Base-by-base conservation (phyloP, 257 asterid genomes). In the Lycium barbarum region DNA sequence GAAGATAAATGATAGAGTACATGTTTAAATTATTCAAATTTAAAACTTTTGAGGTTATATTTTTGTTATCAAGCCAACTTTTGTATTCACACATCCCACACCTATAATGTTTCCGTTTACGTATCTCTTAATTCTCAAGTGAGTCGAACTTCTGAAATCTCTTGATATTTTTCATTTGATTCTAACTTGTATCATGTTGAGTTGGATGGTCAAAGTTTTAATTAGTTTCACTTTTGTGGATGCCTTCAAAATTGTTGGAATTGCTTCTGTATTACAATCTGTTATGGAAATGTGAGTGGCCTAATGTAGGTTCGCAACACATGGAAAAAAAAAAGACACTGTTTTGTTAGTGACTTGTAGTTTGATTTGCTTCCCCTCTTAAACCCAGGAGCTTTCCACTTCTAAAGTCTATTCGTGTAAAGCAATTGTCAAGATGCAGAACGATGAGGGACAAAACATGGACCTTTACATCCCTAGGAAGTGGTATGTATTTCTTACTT, bases 381-480 rank as follows among this genome's bases (percentile, higher is more conserved):
- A 59, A 18, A 51, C n/a, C 11, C 20, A 7, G 43, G 40, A 20
- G n/a, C 22, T 74, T 49, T 49, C 40, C 40, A 74, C n/a, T 5
- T 74, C 61, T 51, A 74, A 54, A 22, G 43, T 74, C 81, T 74
- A 12, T 7, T 49, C 1, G 62, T 7, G 43, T 47, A 49, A 20
- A 9, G 43, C 9, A 20, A 6, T 55, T 67, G 83, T 61, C 88
- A 90, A 76, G 88, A 93, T 93, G 95, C 92, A 90, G 93, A 93
- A 92, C 74, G 95, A 93, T 1, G 94, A 93, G 80, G 95, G 97
- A 5, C 92, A 92, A 74, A 92, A 90, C 86, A 93, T 90, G 92
- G 95, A 92, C 79, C 89, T 93, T 43, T 93, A 92, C 51, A 91
- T 93, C 68, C 97, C 97, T 40, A 87, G 95, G 84, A 93, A 93